A percentile compares a stretch with the other conserved stretches of the same genome.
Conservation (phyloP, 129 eudicot species). For the Cynara cardunculus region DNA sequence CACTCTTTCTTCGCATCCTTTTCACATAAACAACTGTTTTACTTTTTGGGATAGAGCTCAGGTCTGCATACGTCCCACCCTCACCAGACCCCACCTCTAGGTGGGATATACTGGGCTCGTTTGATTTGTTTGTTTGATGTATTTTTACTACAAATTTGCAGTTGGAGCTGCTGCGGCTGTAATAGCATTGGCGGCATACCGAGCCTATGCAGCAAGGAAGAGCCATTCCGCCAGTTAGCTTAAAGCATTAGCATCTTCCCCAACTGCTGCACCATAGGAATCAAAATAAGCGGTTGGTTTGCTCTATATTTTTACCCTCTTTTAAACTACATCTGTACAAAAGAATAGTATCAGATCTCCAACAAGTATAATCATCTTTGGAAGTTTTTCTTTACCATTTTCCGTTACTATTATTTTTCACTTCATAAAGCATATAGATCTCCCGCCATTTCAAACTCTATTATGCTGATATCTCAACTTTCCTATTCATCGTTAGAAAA, state of each 20-base stretch:
- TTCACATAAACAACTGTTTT: not conserved
- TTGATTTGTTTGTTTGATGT: not conserved
- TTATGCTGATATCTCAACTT: slow-evolving; percentile 3
- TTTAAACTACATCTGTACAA: slow-evolving; percentile 29
- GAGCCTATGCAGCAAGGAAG: slow-evolving; percentile 68
- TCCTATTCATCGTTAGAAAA: not conserved
- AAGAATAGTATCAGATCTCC: slow-evolving; percentile 18
- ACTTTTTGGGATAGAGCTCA: not conserved
- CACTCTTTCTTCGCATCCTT: not conserved
- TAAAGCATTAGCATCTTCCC: slow-evolving; percentile 12
- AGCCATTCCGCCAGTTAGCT: slow-evolving; percentile 53
- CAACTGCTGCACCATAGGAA: slow-evolving; percentile 10
- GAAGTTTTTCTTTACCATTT: slow-evolving; percentile 9
- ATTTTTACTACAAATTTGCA: slow-evolving; percentile 32
- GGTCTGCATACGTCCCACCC: not conserved
- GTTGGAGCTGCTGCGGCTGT: slow-evolving; percentile 79
- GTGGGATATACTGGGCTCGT: not conserved
- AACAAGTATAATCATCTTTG: slow-evolving; percentile 11
- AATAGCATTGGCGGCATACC: slow-evolving; percentile 74
- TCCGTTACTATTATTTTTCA: not conserved
- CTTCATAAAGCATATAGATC: not conserved
- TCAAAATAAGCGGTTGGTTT: slow-evolving; percentile 23
- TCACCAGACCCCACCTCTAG: not conserved
- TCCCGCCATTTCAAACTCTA: not conserved
- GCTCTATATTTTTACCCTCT: not conserved